These are phyloP conservation scores for Cutaneotrichosporon cutaneum DNA, from an alignment of 1,284 basidiomycete genomes.

Conservation along the genomic window DNA sequence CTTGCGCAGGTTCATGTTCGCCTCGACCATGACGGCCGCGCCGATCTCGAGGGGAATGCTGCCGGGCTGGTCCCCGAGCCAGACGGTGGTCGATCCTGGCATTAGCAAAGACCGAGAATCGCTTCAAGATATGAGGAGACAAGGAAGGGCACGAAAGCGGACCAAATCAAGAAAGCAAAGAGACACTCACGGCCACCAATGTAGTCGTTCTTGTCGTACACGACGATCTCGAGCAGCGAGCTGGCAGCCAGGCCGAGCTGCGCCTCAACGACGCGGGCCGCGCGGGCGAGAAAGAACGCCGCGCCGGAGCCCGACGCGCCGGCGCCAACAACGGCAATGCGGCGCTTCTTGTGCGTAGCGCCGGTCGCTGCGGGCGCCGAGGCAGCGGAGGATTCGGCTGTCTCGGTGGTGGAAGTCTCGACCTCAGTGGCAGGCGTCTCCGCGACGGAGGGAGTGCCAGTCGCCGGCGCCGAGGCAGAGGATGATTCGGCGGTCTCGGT, in stretches of 20 bases:
- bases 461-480: too few species aligned
- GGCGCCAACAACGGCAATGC: conserved; percentile 79
- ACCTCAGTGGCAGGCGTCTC: too few species aligned
- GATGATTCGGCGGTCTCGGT: background rate
- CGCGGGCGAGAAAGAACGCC: conserved; percentile 73
- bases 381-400: background rate
- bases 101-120: background rate
- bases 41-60: conserved; percentile 72
- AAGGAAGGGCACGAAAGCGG: too few species aligned
- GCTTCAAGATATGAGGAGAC: too few species aligned
- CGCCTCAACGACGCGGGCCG: conserved; percentile 62
- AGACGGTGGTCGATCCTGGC: background rate
- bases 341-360: background rate
- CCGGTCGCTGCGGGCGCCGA: too few species aligned
- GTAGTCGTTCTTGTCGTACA: conserved; percentile 73
- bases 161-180: conserved; percentile 1
- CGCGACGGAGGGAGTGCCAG: background rate
- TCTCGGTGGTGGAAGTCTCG: too few species aligned
- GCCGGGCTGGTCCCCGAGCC: background rate
- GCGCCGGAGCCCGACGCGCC: conserved; percentile 82
- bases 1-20: conserved; percentile 78
- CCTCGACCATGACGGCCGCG: conserved; percentile 79
- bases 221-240: conserved; percentile 67
- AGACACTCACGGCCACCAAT: conserved; percentile 77
- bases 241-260: conserved; percentile 58